phyloP scores from a whole-genome alignment of 306 rosid species.

The Begonia peltatifolia region DNA sequence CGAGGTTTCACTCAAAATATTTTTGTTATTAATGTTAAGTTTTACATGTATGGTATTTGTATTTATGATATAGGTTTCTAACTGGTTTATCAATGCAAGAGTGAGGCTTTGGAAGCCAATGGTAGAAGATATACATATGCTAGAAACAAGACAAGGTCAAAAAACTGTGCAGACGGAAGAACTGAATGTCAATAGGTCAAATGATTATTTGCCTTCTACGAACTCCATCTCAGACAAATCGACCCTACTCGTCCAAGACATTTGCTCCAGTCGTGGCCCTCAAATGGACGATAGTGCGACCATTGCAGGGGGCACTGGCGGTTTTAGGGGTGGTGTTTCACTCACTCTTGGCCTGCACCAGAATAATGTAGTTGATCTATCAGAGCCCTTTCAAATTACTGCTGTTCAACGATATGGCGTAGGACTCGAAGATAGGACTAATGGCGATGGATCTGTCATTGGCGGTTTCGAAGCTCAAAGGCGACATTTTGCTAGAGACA shows the following conservation, averaged over 20 bases:
- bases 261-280: conserved; percentile 14
- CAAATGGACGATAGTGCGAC: conserved; percentile 32
- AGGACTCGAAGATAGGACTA: conserved; percentile 2
- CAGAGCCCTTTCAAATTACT: conserved; percentile 57
- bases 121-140: conserved; percentile 89
- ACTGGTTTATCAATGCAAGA: conserved; percentile 94
- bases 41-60: too few species aligned
- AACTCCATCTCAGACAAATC: conserved; percentile 33
- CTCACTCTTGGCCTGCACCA: conserved; percentile 86
- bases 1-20: too few species aligned
- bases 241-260: neutral
- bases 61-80: conserved; percentile 40
- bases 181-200: too few species aligned
- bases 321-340: conserved; percentile 37
- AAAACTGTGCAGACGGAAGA: conserved; percentile 22
- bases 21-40: too few species aligned
- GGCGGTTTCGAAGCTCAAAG: conserved; percentile 52
- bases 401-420: conserved; percentile 24
- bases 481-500: conserved; percentile 65
- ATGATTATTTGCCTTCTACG: conserved; percentile 30
- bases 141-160: conserved; percentile 60
- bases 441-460: conserved; percentile 31
- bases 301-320: conserved; percentile 14
- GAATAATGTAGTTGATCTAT: conserved; percentile 47
- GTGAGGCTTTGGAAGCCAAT: conserved; percentile 95